phyloP scores from a whole-genome alignment of 1,139 yeast genomes.

The Sugiyamaella sp. region DNA sequence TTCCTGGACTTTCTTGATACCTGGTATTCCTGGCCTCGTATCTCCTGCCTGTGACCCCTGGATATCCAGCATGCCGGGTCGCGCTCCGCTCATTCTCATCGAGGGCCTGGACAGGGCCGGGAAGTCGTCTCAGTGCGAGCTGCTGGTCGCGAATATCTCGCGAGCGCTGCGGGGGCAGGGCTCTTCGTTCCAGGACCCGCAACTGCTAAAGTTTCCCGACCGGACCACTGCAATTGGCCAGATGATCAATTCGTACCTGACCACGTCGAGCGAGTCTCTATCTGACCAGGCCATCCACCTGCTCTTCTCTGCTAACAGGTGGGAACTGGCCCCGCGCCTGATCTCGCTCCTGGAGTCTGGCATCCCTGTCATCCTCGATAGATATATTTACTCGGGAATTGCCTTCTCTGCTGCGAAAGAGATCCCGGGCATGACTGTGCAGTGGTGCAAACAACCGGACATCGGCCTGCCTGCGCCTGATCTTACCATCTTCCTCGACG shows the following conservation, averaged over 20 bases:
- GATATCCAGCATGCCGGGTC: conserved; percentile 11
- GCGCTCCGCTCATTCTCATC: conserved; percentile 78
- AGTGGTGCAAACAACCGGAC: conserved; percentile 85
- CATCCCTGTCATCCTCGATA: conserved; percentile 66
- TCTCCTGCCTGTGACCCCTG: neutral
- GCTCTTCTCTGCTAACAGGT: conserved; percentile 88
- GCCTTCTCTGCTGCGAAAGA: conserved; percentile 89
- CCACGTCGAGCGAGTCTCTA: conserved; percentile 45
- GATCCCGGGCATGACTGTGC: conserved; percentile 51
- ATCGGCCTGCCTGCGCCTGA: conserved; percentile 88
- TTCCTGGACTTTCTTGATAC: too few relatives aligned
- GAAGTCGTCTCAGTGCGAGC: conserved; percentile 80
- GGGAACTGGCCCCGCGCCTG: conserved; percentile 74
- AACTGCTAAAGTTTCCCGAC: conserved; percentile 79
- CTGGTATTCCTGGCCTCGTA: too few relatives aligned
- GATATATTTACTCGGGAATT: conserved; percentile 91
- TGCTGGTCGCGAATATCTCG: conserved; percentile 50
- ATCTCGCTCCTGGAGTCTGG: conserved; percentile 54
- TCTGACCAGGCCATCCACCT: conserved; percentile 73
- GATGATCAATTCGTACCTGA: conserved; percentile 73
- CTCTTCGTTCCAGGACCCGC: conserved; percentile 22
- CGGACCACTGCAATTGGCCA: conserved; percentile 80
- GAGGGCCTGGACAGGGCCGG: conserved; percentile 98
- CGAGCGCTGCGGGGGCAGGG: neutral
- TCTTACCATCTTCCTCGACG: conserved; percentile 72